Conservation (phyloP, 2,329 filamentous ascomycete species). For the Colletotrichum lupini region DNA sequence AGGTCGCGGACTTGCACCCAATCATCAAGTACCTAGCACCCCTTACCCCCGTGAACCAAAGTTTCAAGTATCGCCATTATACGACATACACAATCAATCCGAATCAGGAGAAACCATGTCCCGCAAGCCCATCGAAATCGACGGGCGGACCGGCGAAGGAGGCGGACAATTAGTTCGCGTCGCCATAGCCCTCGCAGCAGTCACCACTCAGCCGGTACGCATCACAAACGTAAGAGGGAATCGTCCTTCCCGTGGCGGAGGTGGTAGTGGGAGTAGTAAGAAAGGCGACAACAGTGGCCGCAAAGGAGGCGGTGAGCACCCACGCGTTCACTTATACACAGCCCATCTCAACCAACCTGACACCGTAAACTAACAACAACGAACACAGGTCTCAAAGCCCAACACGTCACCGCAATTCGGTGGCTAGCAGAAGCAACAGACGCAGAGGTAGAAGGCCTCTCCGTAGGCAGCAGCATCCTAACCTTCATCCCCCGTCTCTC, state of each 20-base stretch:
- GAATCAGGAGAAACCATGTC: neutral
- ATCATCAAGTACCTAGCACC: neutral
- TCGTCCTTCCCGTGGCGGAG: constrained; percentile 45
- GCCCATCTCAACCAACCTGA: neutral
- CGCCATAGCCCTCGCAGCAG: constrained; percentile 65
- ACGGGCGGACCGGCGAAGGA: constrained; percentile 69
- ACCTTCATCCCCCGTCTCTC: constrained; percentile 56
- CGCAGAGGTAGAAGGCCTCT: constrained; percentile 61
- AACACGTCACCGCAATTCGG: constrained; percentile 67
- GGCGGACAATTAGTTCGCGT: constrained; percentile 71
- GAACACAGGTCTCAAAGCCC: constrained; percentile 65
- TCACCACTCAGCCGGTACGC: constrained; percentile 63
- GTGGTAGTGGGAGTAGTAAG: constrained; percentile 41
- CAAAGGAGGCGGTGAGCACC: constrained; percentile 20
- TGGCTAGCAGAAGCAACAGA: constrained; percentile 64
- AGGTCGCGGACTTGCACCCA: neutral
- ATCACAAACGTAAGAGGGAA: constrained; percentile 69
- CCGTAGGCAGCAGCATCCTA: constrained; percentile 61
- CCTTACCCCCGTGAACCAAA: neutral
- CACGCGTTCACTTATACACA: neutral
- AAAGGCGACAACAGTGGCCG: constrained; percentile 30
- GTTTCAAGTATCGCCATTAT: neutral
- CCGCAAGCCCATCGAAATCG: constrained; percentile 56
- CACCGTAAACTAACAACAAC: neutral
- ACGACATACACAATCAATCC: neutral